Conservation (phyloP, 176 grass and related monocot genomes). For the Phoenix roebelenii region DNA sequence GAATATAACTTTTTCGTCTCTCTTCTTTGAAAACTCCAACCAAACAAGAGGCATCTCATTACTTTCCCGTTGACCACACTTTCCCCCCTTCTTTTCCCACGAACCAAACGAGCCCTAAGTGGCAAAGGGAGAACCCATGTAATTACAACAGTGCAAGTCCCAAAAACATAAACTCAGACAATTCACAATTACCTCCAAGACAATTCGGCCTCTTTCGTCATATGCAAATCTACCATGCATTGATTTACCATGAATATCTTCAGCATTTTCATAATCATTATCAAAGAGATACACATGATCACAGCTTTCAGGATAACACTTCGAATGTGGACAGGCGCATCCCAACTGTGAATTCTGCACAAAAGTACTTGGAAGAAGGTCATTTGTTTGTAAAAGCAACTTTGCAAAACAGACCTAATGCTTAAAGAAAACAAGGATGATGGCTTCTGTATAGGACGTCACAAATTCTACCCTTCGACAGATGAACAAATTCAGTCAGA, state of each 20-base stretch:
- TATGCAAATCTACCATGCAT: constrained; percentile 81
- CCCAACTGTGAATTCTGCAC: constrained; percentile 46
- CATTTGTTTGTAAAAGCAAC: constrained; percentile 4
- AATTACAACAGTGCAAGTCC: no score
- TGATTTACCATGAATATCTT: constrained; percentile 44
- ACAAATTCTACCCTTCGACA: neutral
- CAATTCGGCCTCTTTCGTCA: constrained; percentile 47
- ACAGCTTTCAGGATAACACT: constrained; percentile 58
- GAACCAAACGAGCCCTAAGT: no score
- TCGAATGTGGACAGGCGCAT: constrained; percentile 40
- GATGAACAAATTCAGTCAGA: constrained; percentile 5
- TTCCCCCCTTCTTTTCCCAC: no score
- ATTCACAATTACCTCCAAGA: constrained; percentile 59
- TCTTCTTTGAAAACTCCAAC: no score
- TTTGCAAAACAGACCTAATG: no score
- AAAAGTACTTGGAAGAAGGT: constrained; percentile 24
- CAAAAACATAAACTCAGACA: no score
- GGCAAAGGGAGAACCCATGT: no score
- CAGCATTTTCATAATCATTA: constrained; percentile 40
- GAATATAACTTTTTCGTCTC: no score
- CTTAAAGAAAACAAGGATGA: no score
- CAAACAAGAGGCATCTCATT: no score
- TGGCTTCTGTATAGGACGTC: no score
- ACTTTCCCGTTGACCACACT: no score
- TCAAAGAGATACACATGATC: constrained; percentile 64